phyloP scores from a whole-genome alignment of 495 filamentous ascomycete genomes.

The Hypoxylon rickii region DNA sequence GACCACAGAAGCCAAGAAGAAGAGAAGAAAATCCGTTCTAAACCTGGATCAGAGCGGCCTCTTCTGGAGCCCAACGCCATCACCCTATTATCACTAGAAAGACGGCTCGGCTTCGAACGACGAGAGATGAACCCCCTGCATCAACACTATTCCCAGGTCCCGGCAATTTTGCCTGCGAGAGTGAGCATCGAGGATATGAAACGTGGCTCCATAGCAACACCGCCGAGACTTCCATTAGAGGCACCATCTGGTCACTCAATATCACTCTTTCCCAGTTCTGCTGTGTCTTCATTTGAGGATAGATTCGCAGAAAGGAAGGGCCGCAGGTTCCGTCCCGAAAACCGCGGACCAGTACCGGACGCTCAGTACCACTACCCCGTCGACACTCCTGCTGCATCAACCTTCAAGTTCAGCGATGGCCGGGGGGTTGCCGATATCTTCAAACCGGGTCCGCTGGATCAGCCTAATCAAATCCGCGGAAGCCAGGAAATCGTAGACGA shows the following conservation, averaged over 20 bases:
- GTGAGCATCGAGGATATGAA: conserved; percentile 23
- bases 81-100: conserved; percentile 28
- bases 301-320: neutral
- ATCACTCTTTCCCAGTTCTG: neutral
- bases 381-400: conserved; percentile 11
- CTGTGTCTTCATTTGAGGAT: neutral
- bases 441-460: neutral
- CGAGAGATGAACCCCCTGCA: conserved; percentile 4
- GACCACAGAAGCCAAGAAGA: conserved; percentile 15
- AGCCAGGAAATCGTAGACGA: neutral
- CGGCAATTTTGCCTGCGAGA: conserved; percentile 5
- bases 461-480: conserved; percentile 6
- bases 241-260: conserved; percentile 1
- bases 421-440: conserved; percentile 1
- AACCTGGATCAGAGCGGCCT: neutral
- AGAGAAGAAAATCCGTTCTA: neutral
- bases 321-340: neutral
- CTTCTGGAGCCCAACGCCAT: conserved; percentile 9
- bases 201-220: conserved; percentile 8
- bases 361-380: conserved; percentile 14
- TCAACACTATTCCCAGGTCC: conserved; percentile 10
- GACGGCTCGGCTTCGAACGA: neutral
- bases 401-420: conserved; percentile 12
- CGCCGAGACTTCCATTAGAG: neutral
- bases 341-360: neutral